Percentiles rank a stretch among this genome's conserved stretches.
phyloP scores from a whole-genome alignment of 2,329 filamentous ascomycete species.

The Chaetomium strumarium region DNA sequence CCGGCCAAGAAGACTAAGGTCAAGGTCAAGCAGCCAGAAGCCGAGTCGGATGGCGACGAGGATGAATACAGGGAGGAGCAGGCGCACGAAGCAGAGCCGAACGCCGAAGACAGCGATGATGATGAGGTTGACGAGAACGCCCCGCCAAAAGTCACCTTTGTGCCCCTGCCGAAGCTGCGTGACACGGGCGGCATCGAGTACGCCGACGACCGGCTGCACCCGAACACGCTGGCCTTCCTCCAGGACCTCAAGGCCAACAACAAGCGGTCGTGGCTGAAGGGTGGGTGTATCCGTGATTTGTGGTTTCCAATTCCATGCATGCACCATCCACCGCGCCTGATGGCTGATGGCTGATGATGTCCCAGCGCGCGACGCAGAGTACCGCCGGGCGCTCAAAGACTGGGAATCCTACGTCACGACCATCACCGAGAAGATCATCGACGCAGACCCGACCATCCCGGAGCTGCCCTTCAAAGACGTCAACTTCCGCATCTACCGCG shows the following conservation, averaged over 20 bases:
- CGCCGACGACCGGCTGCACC: conserved; percentile 47
- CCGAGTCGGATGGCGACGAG: not conserved
- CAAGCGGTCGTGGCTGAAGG: conserved; percentile 52
- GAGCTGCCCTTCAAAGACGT: conserved; percentile 82
- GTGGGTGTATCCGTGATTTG: conserved; percentile 32
- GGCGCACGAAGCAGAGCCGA: conserved; percentile 14
- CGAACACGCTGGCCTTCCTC: conserved; percentile 54
- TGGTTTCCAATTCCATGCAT: not conserved
- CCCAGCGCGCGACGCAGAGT: conserved; percentile 72
- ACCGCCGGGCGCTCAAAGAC: conserved; percentile 70
- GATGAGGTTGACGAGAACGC: conserved; percentile 31
- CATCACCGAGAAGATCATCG: conserved; percentile 63
- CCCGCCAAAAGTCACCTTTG: conserved; percentile 35
- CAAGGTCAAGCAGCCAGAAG: conserved; percentile 6
- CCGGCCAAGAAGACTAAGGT: conserved; percentile 16
- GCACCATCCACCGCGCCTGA: not conserved
- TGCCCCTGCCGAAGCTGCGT: conserved; percentile 37
- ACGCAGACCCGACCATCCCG: conserved; percentile 74
- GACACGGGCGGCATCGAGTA: conserved; percentile 42
- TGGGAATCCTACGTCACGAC: conserved; percentile 73
- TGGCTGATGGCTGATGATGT: too few species aligned
- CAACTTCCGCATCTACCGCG: conserved; percentile 81
- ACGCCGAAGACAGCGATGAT: conserved; percentile 20
- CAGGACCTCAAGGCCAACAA: conserved; percentile 56
- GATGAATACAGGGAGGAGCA: conserved; percentile 16